Evolutionary conservation across 2,329 filamentous ascomycete genomes (phyloP).

Genomic region (Hortaea sp.): DNA sequence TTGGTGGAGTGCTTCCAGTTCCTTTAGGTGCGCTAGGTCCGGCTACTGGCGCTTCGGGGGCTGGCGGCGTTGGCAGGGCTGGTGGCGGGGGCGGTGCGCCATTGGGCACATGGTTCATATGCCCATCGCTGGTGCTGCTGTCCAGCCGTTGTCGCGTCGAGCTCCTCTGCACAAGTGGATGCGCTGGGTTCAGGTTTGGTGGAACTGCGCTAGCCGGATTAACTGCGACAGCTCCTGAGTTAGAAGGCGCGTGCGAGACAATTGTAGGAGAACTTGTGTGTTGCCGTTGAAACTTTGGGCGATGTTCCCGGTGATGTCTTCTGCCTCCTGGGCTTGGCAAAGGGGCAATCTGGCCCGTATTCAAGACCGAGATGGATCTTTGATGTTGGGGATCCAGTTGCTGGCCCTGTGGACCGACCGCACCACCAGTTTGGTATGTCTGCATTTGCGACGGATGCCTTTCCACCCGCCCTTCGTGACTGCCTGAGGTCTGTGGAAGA

Average conservation of each 20-base stretch:
- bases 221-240: constrained; percentile 15
- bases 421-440: background rate
- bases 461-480: constrained; percentile 24
- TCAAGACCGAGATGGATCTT: constrained; percentile 70
- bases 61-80: constrained; percentile 37
- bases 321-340: constrained; percentile 73
- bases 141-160: constrained; percentile 27
- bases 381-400: constrained; percentile 26
- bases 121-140: constrained; percentile 33
- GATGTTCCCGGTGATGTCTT: constrained; percentile 29
- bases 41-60: constrained; percentile 22
- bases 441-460: constrained; percentile 1
- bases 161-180: constrained; percentile 9
- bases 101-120: constrained; percentile 12
- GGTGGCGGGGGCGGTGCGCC: constrained; percentile 1
- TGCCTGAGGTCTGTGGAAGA: constrained; percentile 25
- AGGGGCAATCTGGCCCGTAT: constrained; percentile 67
- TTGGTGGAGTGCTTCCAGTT: constrained; percentile 21
- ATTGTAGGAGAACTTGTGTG: constrained; percentile 76
- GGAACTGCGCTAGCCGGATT: constrained; percentile 30
- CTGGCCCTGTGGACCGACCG: background rate
- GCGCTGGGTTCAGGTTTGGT: constrained; percentile 6
- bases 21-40: constrained; percentile 7
- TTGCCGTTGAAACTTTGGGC: constrained; percentile 54
- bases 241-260: constrained; percentile 34